Conservation (phyloP, 345 rosid genomes). For the Rubroshorea leprosula region DNA sequence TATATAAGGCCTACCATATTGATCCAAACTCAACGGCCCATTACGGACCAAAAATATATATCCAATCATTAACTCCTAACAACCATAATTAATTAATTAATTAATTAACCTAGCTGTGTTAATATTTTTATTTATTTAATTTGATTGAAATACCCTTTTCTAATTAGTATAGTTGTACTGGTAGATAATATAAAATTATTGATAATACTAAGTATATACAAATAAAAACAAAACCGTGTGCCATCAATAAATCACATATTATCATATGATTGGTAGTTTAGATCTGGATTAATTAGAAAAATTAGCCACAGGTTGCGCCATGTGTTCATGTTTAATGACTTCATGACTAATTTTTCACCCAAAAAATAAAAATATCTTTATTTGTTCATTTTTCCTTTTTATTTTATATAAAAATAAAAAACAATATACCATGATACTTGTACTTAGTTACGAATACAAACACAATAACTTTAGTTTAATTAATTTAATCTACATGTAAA, state of each 20-base stretch:
- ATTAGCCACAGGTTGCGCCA: slow-evolving; percentile 17
- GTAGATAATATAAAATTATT: not conserved
- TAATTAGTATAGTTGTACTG: not conserved
- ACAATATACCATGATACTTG: slow-evolving; percentile 1
- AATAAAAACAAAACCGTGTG: too few species aligned
- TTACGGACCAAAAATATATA: too few species aligned
- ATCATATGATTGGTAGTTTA: too few species aligned
- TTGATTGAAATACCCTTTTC: not conserved
- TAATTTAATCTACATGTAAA: too few species aligned
- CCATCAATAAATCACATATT: too few species aligned
- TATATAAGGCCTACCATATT: not conserved
- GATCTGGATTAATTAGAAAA: slow-evolving; percentile 2
- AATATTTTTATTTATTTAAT: too few species aligned
- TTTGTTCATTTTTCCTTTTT: too few species aligned
- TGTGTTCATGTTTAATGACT: slow-evolving; percentile 2
- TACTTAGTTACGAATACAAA: not conserved
- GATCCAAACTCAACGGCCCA: not conserved
- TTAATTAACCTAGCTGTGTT: not conserved
- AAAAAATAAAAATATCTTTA: too few species aligned
- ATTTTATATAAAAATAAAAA: not conserved
- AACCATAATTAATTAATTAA: not conserved
- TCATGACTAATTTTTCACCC: too few species aligned
- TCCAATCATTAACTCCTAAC: not conserved
- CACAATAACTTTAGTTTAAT: not conserved
- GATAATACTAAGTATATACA: not conserved